Base-by-base conservation (phyloP, 306 rosid genomes). In the Vigna radiata region DNA sequence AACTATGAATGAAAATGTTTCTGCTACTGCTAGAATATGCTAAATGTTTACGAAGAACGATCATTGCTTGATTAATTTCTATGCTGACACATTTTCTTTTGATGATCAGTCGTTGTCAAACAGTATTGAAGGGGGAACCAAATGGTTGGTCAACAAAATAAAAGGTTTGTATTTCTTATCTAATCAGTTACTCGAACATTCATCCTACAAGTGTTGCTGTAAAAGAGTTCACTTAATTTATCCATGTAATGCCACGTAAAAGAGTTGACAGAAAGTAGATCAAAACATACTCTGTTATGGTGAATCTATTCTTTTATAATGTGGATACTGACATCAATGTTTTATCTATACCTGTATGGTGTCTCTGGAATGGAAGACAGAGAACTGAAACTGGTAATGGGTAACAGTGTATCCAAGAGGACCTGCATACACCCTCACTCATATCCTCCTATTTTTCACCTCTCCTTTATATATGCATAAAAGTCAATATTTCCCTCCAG, bases 41-140 rank as follows among this genome's bases (percentile, higher is more conserved):
- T 16, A 37, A 69, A 63, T 84, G 60, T 8, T 33, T 8, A 58
- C 4, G 16, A 75, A 47, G 58, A 68, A 23, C 44, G 75, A 54
- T 10, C 54, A 14, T 79, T 68, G 18, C 68, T 25, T 49, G 48
- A 49, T 33, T 19, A 54, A 8, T 55, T 33, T 77, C 68, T 48
- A 4, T 65, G 8, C 50, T 83, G 65, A 82, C 84, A 10, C 58
- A 33, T 64, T 76, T 75, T 70, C 79, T 61, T 58, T 27, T 78
- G 43, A 84, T 76, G 19, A 54, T 66, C 76, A 93, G 98, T 89
- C 98, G 29, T 1, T 91, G 70, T 81, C 89, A 55, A 77, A 41
- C 65, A 93, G 87, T 37, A 87, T 93, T 17, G 90, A 88, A 85
- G 98, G 88, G n/a, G 98, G 98, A 70, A 76, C 97, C 66, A 88